Evolutionary conservation across 495 filamentous ascomycete species (phyloP).

Genomic region (Sabuloglossum arenarium): DNA sequence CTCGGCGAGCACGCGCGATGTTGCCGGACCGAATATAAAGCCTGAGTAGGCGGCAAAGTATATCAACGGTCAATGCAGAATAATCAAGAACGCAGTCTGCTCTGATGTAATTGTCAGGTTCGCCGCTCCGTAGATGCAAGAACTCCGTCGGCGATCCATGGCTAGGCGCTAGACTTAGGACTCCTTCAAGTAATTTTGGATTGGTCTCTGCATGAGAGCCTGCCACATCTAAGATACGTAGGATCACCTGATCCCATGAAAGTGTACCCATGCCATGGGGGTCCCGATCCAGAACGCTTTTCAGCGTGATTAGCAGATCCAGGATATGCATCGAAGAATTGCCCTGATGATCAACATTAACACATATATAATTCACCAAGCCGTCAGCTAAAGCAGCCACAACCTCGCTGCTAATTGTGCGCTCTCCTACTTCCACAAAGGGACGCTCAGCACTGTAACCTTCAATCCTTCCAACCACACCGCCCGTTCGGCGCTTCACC

Average conservation of each 20-base stretch:
- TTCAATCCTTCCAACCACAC: conserved; percentile 7
- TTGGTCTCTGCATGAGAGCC: conserved; percentile 19
- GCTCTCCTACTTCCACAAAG: conserved; percentile 24
- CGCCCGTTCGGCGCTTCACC: conserved; percentile 7
- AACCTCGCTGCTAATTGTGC: conserved; percentile 37
- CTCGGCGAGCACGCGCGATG: not conserved
- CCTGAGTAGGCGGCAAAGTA: not conserved
- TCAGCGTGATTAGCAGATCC: conserved; percentile 13
- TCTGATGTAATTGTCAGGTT: not conserved
- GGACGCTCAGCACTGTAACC: conserved; percentile 7
- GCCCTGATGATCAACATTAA: conserved; percentile 3
- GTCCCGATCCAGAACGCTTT: conserved; percentile 16
- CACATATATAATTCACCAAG: conserved; percentile 14
- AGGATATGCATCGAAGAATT: conserved; percentile 5
- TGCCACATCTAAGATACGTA: conserved; percentile 30
- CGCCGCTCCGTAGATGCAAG: not conserved
- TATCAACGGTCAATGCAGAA: not conserved
- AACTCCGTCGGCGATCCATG: conserved; percentile 17
- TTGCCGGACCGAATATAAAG: not conserved
- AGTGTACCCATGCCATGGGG: conserved; percentile 15
- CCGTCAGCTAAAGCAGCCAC: conserved; percentile 30
- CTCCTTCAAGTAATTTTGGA: conserved; percentile 19
- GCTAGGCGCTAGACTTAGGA: conserved; percentile 19
- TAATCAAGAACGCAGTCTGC: not conserved
- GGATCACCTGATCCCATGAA: conserved; percentile 25